Percentiles rank a stretch among this genome's conserved stretches.
These are phyloP conservation scores for Pulveroboletus sp. DNA, from an alignment of 768 basidiomycete species.

Conservation along the genomic window DNA sequence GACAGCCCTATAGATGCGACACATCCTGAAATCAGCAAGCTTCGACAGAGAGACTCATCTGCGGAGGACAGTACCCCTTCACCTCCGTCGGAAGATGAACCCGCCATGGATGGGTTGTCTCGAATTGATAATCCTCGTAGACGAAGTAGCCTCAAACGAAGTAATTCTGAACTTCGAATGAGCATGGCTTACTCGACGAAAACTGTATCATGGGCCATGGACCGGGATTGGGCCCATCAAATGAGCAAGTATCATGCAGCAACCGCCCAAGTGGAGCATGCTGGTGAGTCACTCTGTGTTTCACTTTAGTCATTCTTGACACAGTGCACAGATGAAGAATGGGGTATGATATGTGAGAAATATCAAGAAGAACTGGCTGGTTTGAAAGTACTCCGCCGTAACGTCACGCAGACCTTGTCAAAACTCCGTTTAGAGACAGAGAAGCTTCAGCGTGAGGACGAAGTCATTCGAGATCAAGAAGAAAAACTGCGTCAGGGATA, in stretches of 20 bases:
- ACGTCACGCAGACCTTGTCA: constrained; percentile 43
- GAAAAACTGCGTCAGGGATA: constrained; percentile 36
- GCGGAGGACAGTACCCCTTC: constrained; percentile 23
- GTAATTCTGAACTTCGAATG: constrained; percentile 42
- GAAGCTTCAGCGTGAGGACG: constrained; percentile 38
- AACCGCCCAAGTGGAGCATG: constrained; percentile 38
- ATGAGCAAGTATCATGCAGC: constrained; percentile 45
- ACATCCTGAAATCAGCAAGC: constrained; percentile 12
- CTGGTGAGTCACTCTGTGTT: constrained; percentile 27
- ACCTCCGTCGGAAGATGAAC: constrained; percentile 34
- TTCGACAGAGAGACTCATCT: constrained; percentile 12
- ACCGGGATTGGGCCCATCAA: constrained; percentile 55
- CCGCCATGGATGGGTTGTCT: constrained; percentile 25
- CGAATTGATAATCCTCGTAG: constrained; percentile 40
- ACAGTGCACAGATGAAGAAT: constrained; percentile 46
- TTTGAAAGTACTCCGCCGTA: constrained; percentile 52
- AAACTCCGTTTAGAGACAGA: constrained; percentile 39
- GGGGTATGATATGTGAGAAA: constrained; percentile 51
- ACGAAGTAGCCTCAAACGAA: constrained; percentile 64
- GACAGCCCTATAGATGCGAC: constrained; percentile 29
- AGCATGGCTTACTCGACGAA: constrained; percentile 53
- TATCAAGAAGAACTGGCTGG: constrained; percentile 63
- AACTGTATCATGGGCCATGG: constrained; percentile 74
- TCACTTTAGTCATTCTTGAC: not conserved
- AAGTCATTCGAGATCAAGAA: constrained; percentile 40